Conservation (phyloP, 1,284 basidiomycete genomes). For the Meira miltonrushii region DNA sequence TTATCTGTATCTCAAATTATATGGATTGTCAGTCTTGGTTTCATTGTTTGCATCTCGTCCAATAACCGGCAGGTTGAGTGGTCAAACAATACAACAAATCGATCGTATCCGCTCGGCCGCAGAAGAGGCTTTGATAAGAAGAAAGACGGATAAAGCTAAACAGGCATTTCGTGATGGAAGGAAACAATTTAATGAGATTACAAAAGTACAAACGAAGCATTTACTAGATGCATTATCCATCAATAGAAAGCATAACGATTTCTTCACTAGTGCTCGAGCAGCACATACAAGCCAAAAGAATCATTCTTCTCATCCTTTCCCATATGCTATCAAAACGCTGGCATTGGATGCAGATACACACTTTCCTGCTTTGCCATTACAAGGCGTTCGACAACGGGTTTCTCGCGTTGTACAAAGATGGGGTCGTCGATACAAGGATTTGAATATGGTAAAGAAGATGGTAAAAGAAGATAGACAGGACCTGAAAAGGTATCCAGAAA, state of each 20-base stretch:
- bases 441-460: conserved; percentile 28
- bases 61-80: conserved; percentile 31
- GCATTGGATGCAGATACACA: not conserved
- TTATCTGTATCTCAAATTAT: conserved; percentile 48
- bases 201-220: no score
- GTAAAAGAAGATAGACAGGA: conserved; percentile 25
- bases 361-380: conserved; percentile 11
- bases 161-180: no score
- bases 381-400: conserved; percentile 13
- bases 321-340: conserved; percentile 1
- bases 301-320: not conserved
- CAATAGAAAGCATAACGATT: no score
- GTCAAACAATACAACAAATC: conserved; percentile 14
- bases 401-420: conserved; percentile 24
- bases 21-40: conserved; percentile 41
- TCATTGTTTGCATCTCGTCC: conserved; percentile 43
- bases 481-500: conserved; percentile 35
- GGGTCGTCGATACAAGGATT: conserved; percentile 29
- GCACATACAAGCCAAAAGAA: not conserved
- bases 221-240: no score
- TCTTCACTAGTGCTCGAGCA: not conserved
- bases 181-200: no score
- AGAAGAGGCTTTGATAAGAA: conserved; percentile 5
- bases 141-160: not conserved
- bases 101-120: conserved; percentile 13